phyloP scores from a whole-genome alignment of 139 green algal species.

The Asterochloris erici region DNA sequence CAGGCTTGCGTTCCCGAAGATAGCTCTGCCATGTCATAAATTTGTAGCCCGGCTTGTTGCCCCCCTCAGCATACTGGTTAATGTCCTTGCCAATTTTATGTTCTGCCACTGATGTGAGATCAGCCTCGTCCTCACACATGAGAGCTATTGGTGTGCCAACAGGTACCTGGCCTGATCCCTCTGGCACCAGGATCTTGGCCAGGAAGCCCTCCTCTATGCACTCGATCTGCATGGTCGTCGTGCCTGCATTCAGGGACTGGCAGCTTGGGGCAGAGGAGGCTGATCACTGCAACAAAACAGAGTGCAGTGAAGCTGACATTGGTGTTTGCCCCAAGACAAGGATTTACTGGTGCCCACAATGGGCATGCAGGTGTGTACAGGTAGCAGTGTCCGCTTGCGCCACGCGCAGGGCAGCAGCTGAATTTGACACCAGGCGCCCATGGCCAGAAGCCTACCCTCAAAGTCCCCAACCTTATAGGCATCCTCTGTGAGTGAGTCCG shows the following conservation, averaged over 20 bases:
- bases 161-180: neutral
- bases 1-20: slow-evolving; percentile 3
- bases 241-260: neutral
- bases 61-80: slow-evolving; percentile 2
- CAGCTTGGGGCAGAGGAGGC: too few species aligned
- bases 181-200: neutral
- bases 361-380: too few species aligned
- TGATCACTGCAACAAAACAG: too few species aligned
- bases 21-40: slow-evolving; percentile 17
- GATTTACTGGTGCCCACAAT: too few species aligned
- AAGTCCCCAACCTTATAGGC: slow-evolving; percentile 10
- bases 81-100: neutral
- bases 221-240: slow-evolving; percentile 10
- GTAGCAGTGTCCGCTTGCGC: too few species aligned
- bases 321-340: too few species aligned
- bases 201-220: slow-evolving; percentile 10
- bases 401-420: too few species aligned
- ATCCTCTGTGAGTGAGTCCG: slow-evolving; percentile 8
- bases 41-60: neutral
- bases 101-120: neutral
- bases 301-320: too few species aligned
- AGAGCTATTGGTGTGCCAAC: slow-evolving; percentile 12
- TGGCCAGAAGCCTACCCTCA: neutral
- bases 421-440: too few species aligned
- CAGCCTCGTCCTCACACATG: slow-evolving; percentile 5